phyloP scores from a whole-genome alignment of 2,329 filamentous ascomycete species.

The Helminthosporium solani region DNA sequence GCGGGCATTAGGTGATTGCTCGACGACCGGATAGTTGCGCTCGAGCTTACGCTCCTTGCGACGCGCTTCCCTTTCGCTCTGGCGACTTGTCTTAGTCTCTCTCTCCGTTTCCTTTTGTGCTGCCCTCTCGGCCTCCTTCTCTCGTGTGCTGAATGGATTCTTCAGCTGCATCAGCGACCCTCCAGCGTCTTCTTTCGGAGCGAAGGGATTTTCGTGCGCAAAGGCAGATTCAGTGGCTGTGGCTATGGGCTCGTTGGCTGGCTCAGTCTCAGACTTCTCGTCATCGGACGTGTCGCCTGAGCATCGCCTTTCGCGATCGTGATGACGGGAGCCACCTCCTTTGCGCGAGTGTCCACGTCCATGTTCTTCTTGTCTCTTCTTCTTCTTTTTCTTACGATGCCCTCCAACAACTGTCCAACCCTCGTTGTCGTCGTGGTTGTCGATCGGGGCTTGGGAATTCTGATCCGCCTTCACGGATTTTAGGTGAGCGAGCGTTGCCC shows the following conservation, averaged over 20 bases:
- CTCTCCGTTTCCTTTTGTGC: neutral
- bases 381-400: conserved; percentile 26
- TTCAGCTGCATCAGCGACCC: conserved; percentile 7
- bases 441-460: conserved; percentile 11
- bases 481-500: conserved; percentile 32
- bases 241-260: neutral
- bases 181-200: conserved; percentile 12
- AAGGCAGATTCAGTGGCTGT: neutral
- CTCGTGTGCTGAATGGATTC: conserved; percentile 21
- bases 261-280: neutral
- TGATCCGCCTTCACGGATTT: conserved; percentile 16
- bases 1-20: conserved; percentile 54
- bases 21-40: conserved; percentile 45
- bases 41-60: conserved; percentile 35
- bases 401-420: conserved; percentile 34
- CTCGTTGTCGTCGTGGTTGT: conserved; percentile 18
- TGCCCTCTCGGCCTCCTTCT: conserved; percentile 6
- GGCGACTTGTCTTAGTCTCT: conserved; percentile 5
- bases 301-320: conserved; percentile 4
- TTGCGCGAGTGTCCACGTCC: conserved; percentile 1
- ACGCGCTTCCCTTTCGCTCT: conserved; percentile 20
- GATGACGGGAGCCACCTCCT: neutral
- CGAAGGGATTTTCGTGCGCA: conserved; percentile 19
- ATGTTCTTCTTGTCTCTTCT: too few relatives aligned
- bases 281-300: neutral